Conservation (phyloP, 805 yeast genomes). For the Candida khao-thaluensis region DNA sequence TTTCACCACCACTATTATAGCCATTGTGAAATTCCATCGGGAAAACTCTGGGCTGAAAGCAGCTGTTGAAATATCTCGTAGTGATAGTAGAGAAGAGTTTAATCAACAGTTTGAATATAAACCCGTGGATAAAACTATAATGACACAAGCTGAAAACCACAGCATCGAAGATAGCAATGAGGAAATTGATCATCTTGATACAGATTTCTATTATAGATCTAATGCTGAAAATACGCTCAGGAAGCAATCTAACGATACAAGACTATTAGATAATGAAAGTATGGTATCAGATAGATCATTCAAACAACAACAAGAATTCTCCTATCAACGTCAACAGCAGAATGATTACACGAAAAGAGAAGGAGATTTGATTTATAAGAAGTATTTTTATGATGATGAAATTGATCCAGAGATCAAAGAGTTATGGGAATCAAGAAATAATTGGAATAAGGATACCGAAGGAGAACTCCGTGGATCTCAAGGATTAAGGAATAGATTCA, state of each 20-base stretch:
- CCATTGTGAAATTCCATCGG: slow-evolving; percentile 16
- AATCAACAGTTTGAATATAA: slow-evolving; percentile 26
- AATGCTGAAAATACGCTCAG: slow-evolving; percentile 7
- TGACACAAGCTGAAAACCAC: background rate
- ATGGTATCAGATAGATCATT: slow-evolving; percentile 14
- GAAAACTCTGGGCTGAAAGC: background rate
- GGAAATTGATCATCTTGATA: slow-evolving; percentile 1
- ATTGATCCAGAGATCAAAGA: slow-evolving; percentile 53
- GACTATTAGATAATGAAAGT: slow-evolving; percentile 1
- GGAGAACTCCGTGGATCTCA: background rate
- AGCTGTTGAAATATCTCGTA: background rate
- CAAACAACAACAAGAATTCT: slow-evolving; percentile 18
- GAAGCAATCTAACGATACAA: background rate
- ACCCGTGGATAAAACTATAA: slow-evolving; percentile 16
- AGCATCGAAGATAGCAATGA: background rate
- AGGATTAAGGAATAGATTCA: background rate
- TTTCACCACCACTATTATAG: slow-evolving; percentile 24
- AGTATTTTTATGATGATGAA: slow-evolving; percentile 35
- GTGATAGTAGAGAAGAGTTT: slow-evolving; percentile 20
- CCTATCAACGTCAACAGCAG: slow-evolving; percentile 18
- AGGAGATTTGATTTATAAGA: slow-evolving; percentile 52
- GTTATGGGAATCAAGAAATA: slow-evolving; percentile 51
- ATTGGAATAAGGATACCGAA: slow-evolving; percentile 10
- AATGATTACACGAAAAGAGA: slow-evolving; percentile 61
- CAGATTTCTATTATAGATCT: slow-evolving; percentile 17